Evolutionary conservation across 768 basidiomycete genomes (phyloP).

Genomic region (Trametes coccinea): DNA sequence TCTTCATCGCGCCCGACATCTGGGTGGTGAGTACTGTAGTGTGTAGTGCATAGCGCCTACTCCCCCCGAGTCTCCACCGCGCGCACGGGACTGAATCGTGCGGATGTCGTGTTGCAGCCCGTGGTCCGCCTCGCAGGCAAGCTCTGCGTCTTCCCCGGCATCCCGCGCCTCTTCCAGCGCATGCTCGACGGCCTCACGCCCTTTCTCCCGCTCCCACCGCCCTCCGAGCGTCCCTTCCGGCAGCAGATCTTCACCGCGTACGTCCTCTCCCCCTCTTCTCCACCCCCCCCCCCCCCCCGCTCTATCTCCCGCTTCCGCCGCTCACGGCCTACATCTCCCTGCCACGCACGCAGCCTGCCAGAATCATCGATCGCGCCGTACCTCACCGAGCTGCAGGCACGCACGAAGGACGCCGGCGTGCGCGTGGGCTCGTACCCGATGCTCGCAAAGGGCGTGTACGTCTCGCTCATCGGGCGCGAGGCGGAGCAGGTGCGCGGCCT

Average conservation of each 20-base stretch:
- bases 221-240: conserved; percentile 68
- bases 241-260: conserved; percentile 85
- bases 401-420: conserved; percentile 72
- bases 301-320: not conserved
- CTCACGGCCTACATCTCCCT: not conserved
- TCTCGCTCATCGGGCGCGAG: conserved; percentile 55
- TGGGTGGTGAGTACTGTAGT: conserved; percentile 71
- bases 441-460: conserved; percentile 59
- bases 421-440: conserved; percentile 81
- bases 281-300: not conserved
- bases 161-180: conserved; percentile 80
- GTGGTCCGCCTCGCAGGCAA: conserved; percentile 84
- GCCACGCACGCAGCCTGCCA: conserved; percentile 45
- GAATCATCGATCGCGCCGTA: conserved; percentile 91
- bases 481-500: conserved; percentile 51
- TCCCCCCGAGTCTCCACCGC: too few species aligned
- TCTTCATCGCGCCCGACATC: conserved; percentile 77
- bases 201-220: conserved; percentile 79
- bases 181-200: conserved; percentile 74
- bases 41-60: not conserved
- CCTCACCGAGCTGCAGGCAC: conserved; percentile 72
- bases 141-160: conserved; percentile 90
- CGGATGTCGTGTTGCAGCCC: conserved; percentile 48
- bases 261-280: conserved; percentile 27
- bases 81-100: too few species aligned